These are phyloP conservation scores for Hypoxylon rubiginosum DNA, from an alignment of 2,329 filamentous ascomycete species.

Conservation along the genomic window DNA sequence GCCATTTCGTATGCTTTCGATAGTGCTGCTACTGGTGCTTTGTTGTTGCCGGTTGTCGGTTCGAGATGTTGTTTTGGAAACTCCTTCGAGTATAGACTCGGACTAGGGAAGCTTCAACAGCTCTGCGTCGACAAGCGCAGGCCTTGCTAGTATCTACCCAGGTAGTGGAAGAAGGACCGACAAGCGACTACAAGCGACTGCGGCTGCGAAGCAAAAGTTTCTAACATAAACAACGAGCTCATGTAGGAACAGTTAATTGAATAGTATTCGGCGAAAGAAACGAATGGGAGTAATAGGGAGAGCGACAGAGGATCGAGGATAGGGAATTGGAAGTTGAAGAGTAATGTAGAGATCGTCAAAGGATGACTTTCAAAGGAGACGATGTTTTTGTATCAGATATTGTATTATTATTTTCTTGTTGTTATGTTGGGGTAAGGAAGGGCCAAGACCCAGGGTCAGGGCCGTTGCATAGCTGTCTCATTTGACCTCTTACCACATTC, in stretches of 20 bases:
- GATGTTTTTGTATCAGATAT: slow-evolving; percentile 50
- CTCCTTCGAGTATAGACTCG: slow-evolving; percentile 16
- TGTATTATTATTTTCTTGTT: slow-evolving; percentile 50
- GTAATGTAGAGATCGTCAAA: slow-evolving; percentile 33
- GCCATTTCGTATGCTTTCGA: slow-evolving; percentile 58
- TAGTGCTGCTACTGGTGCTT: slow-evolving; percentile 12
- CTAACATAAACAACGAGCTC: slow-evolving; percentile 34
- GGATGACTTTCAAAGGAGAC: slow-evolving; percentile 37
- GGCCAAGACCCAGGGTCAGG: slow-evolving; percentile 29
- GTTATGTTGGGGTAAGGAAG: slow-evolving; percentile 46
- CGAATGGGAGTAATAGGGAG: slow-evolving; percentile 14
- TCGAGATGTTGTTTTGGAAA: slow-evolving; percentile 13
- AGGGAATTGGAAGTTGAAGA: slow-evolving; percentile 25
- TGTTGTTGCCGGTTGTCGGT: slow-evolving; percentile 31
- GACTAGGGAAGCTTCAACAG: slow-evolving; percentile 35
- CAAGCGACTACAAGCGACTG: slow-evolving; percentile 6
- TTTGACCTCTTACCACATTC: slow-evolving; percentile 43
- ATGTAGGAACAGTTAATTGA: slow-evolving; percentile 16
- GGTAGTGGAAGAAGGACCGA: slow-evolving; percentile 19
- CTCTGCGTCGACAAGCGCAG: slow-evolving; percentile 33
- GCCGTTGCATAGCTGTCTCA: slow-evolving; percentile 45
- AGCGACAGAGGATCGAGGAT: slow-evolving; percentile 4
- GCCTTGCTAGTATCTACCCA: background rate
- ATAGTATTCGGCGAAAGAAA: slow-evolving; percentile 10
- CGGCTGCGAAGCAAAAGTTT: slow-evolving; percentile 1